Evolutionary conservation across 192 early-diverging fungal genomes (phyloP), one percentile per base, ranked within the genome.

Genomic region (Pilaira anomala): DNA sequence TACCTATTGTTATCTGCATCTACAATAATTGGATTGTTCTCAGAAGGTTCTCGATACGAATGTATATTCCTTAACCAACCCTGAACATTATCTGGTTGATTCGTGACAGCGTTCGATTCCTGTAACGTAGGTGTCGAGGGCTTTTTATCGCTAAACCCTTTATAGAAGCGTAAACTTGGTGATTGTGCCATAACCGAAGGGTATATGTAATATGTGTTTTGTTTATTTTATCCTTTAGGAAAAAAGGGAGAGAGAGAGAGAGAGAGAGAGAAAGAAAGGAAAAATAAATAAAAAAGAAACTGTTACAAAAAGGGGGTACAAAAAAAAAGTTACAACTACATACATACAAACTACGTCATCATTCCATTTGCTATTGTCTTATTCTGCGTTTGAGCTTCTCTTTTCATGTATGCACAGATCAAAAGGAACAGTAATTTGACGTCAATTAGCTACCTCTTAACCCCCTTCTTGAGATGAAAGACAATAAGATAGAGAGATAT

Each of bases 31-130:
- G 39, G 29, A 30, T 56, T 21, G 16, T n/a, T 40, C 26, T 18
- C 42, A 45, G 40, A 21, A 28, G 28, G 41, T 13, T 69, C 60
- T 62, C 67, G 59, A 48, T 69, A 69, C 12, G 44, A 51, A 46
- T 45, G 67, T 16, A 69, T 60, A 40, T 49, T 56, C 60, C 62
- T 56, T 9, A 69, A 48, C 67, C 67, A 69, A 36, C 67, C 67
- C 21, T 63, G 52, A 29, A 69, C 67, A 49, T 63, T 69, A 21
- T 57, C 48, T 16, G 33, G 39, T 30, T 26, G 19, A n/a, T 24
- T 3, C 16, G 33, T 6, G n/a, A 33, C 24, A 14, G 26, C 21
- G 3, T 36, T 36, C 36, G 22, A 19, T 41, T 57, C 39, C 18
- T 18, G 42, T 5, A 12, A 48, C 6, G 56, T 12, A 25, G 44